phyloP scores from a whole-genome alignment of 108 stramenopile genomes.

The Cyclotella atomus region DNA sequence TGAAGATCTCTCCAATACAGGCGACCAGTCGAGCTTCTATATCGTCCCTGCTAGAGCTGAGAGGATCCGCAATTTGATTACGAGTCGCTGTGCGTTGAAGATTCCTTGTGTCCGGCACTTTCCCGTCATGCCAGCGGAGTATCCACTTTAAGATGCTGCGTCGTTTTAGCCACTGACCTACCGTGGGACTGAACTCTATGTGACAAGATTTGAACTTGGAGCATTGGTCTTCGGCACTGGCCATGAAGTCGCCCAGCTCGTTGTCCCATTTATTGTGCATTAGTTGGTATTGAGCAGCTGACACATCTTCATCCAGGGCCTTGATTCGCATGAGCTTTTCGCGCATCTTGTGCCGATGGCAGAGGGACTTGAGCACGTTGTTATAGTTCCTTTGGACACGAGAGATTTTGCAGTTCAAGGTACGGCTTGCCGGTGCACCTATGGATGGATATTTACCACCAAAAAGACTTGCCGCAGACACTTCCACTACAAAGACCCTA shows the following conservation, averaged over 20 bases:
- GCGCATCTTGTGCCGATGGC: background rate
- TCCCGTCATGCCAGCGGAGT: constrained; percentile 3
- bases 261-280: background rate
- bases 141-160: background rate
- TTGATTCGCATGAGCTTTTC: background rate
- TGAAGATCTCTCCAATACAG: background rate
- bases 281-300: background rate
- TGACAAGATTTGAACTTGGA: background rate
- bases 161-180: background rate
- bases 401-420: constrained; percentile 2
- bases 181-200: background rate
- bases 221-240: background rate
- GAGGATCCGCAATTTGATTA: background rate
- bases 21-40: background rate
- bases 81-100: too few species aligned
- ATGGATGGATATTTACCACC: constrained; percentile 6
- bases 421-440: background rate
- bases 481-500: constrained; percentile 8
- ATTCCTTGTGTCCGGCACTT: constrained; percentile 13
- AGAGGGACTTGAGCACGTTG: background rate
- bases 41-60: background rate
- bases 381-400: background rate
- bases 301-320: background rate
- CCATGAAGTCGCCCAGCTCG: constrained; percentile 12
- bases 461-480: constrained; percentile 3